Evolutionary conservation across 768 basidiomycete species (phyloP).

Genomic region (Kwoniella mangroviensis): DNA sequence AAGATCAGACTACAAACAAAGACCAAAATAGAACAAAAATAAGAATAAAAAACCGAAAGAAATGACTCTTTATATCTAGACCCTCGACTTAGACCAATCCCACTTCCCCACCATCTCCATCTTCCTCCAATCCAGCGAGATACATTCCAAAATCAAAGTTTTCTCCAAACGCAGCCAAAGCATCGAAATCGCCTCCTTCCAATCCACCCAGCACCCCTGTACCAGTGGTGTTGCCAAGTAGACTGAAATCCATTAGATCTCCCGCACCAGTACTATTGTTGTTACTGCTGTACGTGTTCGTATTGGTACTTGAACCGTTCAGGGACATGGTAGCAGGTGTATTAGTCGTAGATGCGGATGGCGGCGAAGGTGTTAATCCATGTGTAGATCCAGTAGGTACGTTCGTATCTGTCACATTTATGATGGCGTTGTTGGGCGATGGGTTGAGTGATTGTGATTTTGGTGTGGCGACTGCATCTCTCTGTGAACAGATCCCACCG

Average conservation of each 20-base stretch:
- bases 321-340: slow-evolving; percentile 13
- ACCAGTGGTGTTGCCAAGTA: slow-evolving; percentile 5
- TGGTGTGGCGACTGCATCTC: slow-evolving; percentile 40
- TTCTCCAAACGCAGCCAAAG: slow-evolving; percentile 26
- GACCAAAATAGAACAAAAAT: neutral
- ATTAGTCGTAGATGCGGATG: slow-evolving; percentile 29
- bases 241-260: slow-evolving; percentile 19
- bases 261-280: neutral
- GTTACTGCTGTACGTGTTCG: neutral
- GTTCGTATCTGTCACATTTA: slow-evolving; percentile 23
- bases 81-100: slow-evolving; percentile 16
- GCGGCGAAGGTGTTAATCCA: slow-evolving; percentile 36
- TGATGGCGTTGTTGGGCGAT: slow-evolving; percentile 35
- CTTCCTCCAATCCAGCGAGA: slow-evolving; percentile 42
- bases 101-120: slow-evolving; percentile 32
- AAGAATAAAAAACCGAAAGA: neutral
- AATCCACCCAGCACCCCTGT: slow-evolving; percentile 22
- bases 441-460: slow-evolving; percentile 47
- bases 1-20: neutral
- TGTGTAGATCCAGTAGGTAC: slow-evolving; percentile 19
- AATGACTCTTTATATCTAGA: neutral
- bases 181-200: slow-evolving; percentile 38
- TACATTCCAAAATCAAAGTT: slow-evolving; percentile 47
- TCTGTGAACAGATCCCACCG: slow-evolving; percentile 10
- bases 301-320: slow-evolving; percentile 11